These are phyloP conservation scores for Leccinum sublutescens DNA, from an alignment of 768 basidiomycete genomes.

Conservation along the genomic window DNA sequence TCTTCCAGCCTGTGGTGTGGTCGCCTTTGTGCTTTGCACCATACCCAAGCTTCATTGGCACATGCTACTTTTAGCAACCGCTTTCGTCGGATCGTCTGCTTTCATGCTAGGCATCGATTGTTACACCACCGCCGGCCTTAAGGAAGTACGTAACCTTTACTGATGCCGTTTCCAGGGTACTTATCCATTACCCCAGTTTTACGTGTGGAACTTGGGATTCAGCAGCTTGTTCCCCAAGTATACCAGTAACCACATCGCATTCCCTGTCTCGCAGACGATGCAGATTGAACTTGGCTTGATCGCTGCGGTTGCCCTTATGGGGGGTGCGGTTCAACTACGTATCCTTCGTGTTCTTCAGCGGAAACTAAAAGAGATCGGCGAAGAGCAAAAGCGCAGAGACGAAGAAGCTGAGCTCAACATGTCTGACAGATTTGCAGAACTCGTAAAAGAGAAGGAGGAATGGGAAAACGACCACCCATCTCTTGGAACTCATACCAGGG, in stretches of 20 bases:
- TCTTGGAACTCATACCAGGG: slow-evolving; percentile 55
- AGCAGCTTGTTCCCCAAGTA: slow-evolving; percentile 76
- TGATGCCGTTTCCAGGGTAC: slow-evolving; percentile 1
- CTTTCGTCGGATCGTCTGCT: slow-evolving; percentile 85
- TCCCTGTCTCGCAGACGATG: slow-evolving; percentile 88
- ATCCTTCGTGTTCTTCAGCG: slow-evolving; percentile 77
- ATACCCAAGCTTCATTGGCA: slow-evolving; percentile 87
- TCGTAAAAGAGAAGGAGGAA: slow-evolving; percentile 68
- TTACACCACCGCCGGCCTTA: slow-evolving; percentile 86
- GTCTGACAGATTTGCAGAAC: slow-evolving; percentile 60
- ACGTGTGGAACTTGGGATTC: slow-evolving; percentile 94
- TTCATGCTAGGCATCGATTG: slow-evolving; percentile 95
- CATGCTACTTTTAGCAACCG: slow-evolving; percentile 80
- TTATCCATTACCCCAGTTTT: slow-evolving; percentile 59
- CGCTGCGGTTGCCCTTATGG: slow-evolving; percentile 80
- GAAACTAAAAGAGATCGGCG: slow-evolving; percentile 76
- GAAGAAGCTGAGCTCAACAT: slow-evolving; percentile 75
- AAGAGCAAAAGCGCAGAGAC: slow-evolving; percentile 70
- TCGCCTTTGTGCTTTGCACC: slow-evolving; percentile 81
- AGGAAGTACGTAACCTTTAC: slow-evolving; percentile 61
- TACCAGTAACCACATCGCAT: slow-evolving; percentile 59
- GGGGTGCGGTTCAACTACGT: slow-evolving; percentile 86
- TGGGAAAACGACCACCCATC: slow-evolving; percentile 89
- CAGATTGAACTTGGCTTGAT: slow-evolving; percentile 90
- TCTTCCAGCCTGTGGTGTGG: slow-evolving; percentile 59